Conservation (phyloP, 2,329 filamentous ascomycete genomes). For the Raffaelea ambrosiae region DNA sequence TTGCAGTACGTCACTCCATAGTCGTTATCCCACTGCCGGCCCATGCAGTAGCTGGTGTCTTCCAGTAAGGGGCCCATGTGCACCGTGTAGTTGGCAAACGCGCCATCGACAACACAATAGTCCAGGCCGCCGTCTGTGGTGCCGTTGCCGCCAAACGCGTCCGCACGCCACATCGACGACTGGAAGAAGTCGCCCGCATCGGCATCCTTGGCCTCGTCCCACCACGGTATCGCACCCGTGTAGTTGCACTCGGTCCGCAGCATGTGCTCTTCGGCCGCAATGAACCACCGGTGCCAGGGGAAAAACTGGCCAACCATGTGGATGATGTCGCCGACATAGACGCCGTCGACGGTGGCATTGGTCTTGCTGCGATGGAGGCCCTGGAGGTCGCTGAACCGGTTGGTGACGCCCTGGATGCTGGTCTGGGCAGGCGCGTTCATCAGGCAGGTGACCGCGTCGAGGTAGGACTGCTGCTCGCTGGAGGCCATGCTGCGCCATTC, state of each 20-base stretch:
- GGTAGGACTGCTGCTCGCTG: neutral
- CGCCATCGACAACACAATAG: too few relatives aligned
- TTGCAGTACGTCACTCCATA: too few relatives aligned
- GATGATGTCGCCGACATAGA: neutral
- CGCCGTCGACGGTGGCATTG: constrained; percentile 5
- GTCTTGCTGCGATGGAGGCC: constrained; percentile 11
- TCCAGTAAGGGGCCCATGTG: too few relatives aligned
- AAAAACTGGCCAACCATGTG: constrained; percentile 23
- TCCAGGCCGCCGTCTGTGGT: too few relatives aligned
- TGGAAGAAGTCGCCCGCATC: too few relatives aligned
- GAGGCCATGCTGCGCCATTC: constrained; percentile 9
- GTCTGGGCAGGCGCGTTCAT: neutral
- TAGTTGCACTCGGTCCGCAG: constrained; percentile 30
- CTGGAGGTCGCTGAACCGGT: constrained; percentile 7
- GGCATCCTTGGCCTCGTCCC: too few relatives aligned
- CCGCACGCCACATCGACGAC: too few relatives aligned
- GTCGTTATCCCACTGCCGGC: too few relatives aligned
- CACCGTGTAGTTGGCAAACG: too few relatives aligned
- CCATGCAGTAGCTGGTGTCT: too few relatives aligned
- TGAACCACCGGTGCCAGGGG: constrained; percentile 30
- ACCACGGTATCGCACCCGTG: constrained; percentile 27
- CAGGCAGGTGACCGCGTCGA: constrained; percentile 5
- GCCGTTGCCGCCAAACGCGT: too few relatives aligned
- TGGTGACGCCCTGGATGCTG: constrained; percentile 2
- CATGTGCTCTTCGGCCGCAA: constrained; percentile 25